Evolutionary conservation across 768 basidiomycete species (phyloP), one percentile per base, ranked within the genome.

Genomic region (Suillus discolor): DNA sequence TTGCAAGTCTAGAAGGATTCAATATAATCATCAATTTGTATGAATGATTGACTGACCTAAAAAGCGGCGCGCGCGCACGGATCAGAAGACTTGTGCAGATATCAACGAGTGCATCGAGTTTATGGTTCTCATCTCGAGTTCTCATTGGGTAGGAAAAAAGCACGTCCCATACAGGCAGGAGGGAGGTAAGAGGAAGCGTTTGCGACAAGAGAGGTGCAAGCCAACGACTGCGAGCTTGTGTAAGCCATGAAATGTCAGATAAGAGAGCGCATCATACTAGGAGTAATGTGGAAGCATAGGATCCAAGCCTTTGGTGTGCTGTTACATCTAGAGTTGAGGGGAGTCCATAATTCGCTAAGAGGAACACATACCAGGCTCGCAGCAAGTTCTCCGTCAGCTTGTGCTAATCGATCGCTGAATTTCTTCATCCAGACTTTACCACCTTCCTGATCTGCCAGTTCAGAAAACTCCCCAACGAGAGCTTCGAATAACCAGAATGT

Each of bases 401-500:
- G 87, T 36, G 78, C 75, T 18, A 92, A 66, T 41, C 87, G 80
- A 38, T 88, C 84, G 39, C 88, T 84, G 45, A 94, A 79, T 65
- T 81, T 85, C 61, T 77, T 81, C 78, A 87, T 87, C 91, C 90
- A 93, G 31, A 82, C 51, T 57, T 78, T 83, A 8, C 84, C 85
- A 18, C 84, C 84, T 36, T 88, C 87, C 65, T 88, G 87, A 61
- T 89, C 89, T 66, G 89, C 88, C n/a, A 94, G 73, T 61, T 91
- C 92, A 1, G 85, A 80, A 59, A 93, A 85, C 71, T 93, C 92
- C 34, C 87, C 86, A 0, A 92, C 78, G 69, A 93, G 81, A 0
- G 87, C 84, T 73, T 93, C 91, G 63, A 93, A 90, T 6, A 93
- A 71, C 92, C 92, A 94, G 73, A 94, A 94, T 0, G 89, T 84